Evolutionary conservation across 441 rosid species (phyloP).

Genomic region (Pelargonium australe): DNA sequence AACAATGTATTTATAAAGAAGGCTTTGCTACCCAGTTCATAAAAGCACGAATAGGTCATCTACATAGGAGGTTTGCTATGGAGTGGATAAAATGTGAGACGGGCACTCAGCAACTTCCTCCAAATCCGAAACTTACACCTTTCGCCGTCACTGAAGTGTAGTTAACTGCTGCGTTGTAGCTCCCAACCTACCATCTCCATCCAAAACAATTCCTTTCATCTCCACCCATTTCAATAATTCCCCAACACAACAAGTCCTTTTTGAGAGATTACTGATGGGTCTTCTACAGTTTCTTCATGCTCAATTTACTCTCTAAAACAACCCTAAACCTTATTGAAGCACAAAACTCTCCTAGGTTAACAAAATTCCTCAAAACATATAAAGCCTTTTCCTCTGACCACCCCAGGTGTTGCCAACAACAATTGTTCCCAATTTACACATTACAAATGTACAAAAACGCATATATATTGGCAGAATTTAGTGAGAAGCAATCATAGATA

Average conservation of each 20-base stretch:
- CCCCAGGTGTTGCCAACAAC: constrained; percentile 6
- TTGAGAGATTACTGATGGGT: not conserved
- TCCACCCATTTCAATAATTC: not conserved
- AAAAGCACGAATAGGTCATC: not conserved
- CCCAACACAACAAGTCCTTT: not conserved
- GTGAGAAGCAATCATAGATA: not conserved
- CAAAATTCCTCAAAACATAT: not conserved
- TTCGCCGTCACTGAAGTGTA: not conserved
- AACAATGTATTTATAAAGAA: no score
- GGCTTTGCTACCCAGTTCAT: not conserved
- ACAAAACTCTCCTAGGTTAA: not conserved
- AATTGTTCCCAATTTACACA: not conserved
- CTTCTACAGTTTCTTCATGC: not conserved
- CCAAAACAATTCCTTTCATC: not conserved
- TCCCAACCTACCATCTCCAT: not conserved
- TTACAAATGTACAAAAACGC: not conserved
- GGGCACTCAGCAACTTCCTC: no score
- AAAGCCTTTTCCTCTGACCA: not conserved
- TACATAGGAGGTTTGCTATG: not conserved
- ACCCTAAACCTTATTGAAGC: not conserved
- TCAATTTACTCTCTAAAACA: not conserved
- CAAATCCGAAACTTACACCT: no score
- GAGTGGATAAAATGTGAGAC: not conserved
- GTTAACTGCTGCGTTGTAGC: not conserved
- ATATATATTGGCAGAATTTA: not conserved